Percentiles rank a stretch among this genome's conserved stretches.
Evolutionary conservation across 306 rosid species (phyloP).

Genomic region (Cucurbita argyrosperma): DNA sequence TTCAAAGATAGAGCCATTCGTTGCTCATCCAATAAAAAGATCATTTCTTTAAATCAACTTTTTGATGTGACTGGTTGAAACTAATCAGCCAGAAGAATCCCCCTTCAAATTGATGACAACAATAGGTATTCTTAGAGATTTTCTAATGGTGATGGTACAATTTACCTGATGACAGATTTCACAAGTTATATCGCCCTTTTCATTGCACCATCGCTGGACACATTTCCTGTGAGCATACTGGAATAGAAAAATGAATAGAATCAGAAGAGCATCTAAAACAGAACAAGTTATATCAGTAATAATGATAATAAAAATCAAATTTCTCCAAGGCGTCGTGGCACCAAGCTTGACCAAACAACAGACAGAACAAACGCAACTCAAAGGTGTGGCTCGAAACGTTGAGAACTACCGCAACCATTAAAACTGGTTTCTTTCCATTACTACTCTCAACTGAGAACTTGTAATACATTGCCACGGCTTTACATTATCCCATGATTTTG

Average conservation of each 20-base stretch:
- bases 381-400: neutral
- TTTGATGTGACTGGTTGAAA: neutral
- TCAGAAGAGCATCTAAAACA: neutral
- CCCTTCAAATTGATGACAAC: neutral
- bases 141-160: neutral
- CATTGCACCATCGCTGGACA: slow-evolving; percentile 97
- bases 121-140: neutral
- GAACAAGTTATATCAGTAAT: neutral
- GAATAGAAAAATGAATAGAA: slow-evolving; percentile 2
- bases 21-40: neutral
- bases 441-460: neutral
- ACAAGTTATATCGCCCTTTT: slow-evolving; percentile 89
- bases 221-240: slow-evolving; percentile 98
- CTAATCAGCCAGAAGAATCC: neutral
- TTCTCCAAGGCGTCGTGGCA: neutral
- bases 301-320: neutral
- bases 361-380: neutral
- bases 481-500: neutral
- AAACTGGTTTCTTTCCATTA: neutral
- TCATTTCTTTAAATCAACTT: neutral
- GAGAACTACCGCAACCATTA: neutral
- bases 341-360: neutral
- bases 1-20: neutral
- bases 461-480: neutral
- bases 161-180: slow-evolving; percentile 94